Evolutionary conservation across 768 basidiomycete species (phyloP).

Genomic region (Podaxis pistillaris): DNA sequence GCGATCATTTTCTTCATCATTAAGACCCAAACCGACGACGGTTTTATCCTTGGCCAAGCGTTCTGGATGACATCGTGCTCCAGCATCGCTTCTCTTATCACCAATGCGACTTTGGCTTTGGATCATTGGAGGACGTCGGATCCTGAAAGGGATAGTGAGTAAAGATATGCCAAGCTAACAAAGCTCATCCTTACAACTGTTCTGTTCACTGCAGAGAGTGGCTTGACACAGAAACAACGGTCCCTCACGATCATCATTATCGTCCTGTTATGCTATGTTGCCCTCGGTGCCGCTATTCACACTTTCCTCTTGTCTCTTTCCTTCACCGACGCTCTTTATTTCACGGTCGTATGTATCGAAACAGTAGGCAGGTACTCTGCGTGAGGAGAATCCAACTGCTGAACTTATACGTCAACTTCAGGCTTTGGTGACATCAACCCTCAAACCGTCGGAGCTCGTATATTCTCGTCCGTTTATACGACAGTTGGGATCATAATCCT

Average conservation of each 20-base stretch:
- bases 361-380: slow-evolving; percentile 43
- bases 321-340: slow-evolving; percentile 79
- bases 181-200: neutral
- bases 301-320: slow-evolving; percentile 49
- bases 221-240: slow-evolving; percentile 77
- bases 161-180: neutral
- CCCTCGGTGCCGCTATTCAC: slow-evolving; percentile 65
- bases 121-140: slow-evolving; percentile 61
- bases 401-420: slow-evolving; percentile 21
- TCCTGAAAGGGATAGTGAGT: slow-evolving; percentile 41
- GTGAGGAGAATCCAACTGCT: neutral
- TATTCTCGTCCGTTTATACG: slow-evolving; percentile 60
- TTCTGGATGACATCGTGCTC: slow-evolving; percentile 82
- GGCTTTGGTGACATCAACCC: slow-evolving; percentile 80
- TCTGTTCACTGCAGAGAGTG: slow-evolving; percentile 52
- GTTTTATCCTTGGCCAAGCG: slow-evolving; percentile 66
- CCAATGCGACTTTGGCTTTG: slow-evolving; percentile 64
- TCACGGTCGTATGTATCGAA: slow-evolving; percentile 71
- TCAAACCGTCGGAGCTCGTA: slow-evolving; percentile 42
- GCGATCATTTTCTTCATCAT: slow-evolving; percentile 63
- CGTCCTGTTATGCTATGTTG: slow-evolving; percentile 68
- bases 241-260: slow-evolving; percentile 80
- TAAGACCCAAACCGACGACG: slow-evolving; percentile 56
- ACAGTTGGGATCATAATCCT: slow-evolving; percentile 62
- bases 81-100: slow-evolving; percentile 61